Conservation (phyloP, 208 protist genomes). For the Leishmania gerbilli region DNA sequence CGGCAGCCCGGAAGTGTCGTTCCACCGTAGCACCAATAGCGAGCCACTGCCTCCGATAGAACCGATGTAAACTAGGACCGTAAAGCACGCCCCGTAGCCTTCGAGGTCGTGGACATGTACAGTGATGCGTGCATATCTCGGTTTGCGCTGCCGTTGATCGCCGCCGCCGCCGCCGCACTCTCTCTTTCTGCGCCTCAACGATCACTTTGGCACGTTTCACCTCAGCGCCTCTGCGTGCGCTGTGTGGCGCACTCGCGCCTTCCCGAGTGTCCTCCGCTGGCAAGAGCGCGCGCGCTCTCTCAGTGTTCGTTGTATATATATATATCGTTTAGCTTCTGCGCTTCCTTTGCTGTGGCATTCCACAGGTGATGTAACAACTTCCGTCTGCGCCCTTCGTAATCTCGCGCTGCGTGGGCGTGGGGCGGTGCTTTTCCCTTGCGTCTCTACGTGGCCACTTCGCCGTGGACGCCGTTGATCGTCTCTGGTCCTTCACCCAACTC, state of each 20-base stretch:
- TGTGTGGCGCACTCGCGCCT: neutral
- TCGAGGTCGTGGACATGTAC: slow-evolving; percentile 1
- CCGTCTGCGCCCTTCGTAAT: neutral
- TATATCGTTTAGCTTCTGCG: neutral
- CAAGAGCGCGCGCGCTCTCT: neutral
- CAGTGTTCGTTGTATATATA: neutral
- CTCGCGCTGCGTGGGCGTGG: neutral
- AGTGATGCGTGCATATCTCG: neutral
- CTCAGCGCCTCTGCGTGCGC: neutral
- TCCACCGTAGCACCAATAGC: slow-evolving; percentile 33
- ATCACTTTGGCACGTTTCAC: neutral
- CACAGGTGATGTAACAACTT: slow-evolving; percentile 10
- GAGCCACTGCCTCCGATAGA: slow-evolving; percentile 33
- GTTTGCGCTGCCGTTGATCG: neutral
- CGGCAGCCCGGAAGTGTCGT: slow-evolving; percentile 12
- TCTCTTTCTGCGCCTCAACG: neutral
- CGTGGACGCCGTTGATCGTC: neutral
- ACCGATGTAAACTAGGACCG: slow-evolving; percentile 9
- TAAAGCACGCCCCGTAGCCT: too few relatives aligned
- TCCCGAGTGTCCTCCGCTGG: neutral
- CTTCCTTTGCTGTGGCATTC: neutral
- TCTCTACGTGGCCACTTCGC: neutral
- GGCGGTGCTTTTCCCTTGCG: neutral
- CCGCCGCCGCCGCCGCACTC: neutral
- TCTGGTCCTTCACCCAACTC: neutral